Percentiles rank a stretch among this genome's conserved stretches.
phyloP scores from a whole-genome alignment of 1,284 basidiomycete genomes.

The Butyriboletus appendiculatus region DNA sequence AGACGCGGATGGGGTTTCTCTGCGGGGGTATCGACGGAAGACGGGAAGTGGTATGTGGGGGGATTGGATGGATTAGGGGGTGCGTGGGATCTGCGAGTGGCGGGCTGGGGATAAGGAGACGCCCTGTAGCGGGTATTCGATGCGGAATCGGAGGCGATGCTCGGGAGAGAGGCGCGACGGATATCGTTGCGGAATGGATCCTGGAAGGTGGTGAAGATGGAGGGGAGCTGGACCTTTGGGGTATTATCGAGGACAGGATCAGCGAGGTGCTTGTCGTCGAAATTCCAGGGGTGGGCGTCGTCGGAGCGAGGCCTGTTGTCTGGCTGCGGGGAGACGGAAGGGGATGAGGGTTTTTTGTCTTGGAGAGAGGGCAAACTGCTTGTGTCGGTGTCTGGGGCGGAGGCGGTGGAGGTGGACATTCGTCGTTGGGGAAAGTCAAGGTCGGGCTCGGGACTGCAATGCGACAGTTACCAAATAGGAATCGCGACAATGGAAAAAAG shows the following conservation, averaged over 20 bases:
- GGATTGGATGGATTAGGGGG: slow-evolving; percentile 47
- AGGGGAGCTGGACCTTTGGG: slow-evolving; percentile 65
- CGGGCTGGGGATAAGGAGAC: slow-evolving; percentile 50
- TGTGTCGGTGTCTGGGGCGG: slow-evolving; percentile 59
- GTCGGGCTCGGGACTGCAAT: slow-evolving; percentile 41
- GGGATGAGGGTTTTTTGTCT: slow-evolving; percentile 58
- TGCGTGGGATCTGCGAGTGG: slow-evolving; percentile 46
- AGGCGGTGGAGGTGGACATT: slow-evolving; percentile 63
- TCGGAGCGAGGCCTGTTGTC: slow-evolving; percentile 42
- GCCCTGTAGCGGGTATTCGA: slow-evolving; percentile 41
- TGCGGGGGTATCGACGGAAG: slow-evolving; percentile 40
- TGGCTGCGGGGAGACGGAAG: slow-evolving; percentile 53
- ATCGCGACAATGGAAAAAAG: slow-evolving; percentile 7
- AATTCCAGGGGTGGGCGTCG: slow-evolving; percentile 40
- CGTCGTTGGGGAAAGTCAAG: slow-evolving; percentile 53
- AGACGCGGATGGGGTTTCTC: slow-evolving; percentile 46
- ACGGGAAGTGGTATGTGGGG: slow-evolving; percentile 63
- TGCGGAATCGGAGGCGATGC: slow-evolving; percentile 52
- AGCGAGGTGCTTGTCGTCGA: slow-evolving; percentile 37
- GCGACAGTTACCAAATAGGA: slow-evolving; percentile 17
- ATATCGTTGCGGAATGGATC: slow-evolving; percentile 57
- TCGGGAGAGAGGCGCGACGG: slow-evolving; percentile 66
- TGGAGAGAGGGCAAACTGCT: slow-evolving; percentile 55
- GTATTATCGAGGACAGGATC: slow-evolving; percentile 41
- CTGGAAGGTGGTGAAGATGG: slow-evolving; percentile 68